Base-by-base conservation (phyloP, 2,329 filamentous ascomycete genomes). In the Colletotrichum karsti region DNA sequence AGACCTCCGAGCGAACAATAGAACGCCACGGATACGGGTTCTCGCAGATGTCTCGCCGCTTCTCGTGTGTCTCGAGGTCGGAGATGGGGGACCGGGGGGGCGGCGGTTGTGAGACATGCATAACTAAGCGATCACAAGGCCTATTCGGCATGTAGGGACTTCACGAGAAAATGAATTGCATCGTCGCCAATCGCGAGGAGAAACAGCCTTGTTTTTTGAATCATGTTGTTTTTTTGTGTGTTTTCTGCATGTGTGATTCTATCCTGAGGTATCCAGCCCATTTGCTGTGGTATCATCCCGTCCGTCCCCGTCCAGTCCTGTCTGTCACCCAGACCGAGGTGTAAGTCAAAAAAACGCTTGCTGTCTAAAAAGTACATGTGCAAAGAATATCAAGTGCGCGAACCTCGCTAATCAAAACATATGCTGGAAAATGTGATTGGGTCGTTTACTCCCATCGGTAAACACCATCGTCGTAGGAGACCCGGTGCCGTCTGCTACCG, bases 381-480 rank as follows among this genome's bases (percentile, higher is more conserved):
- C 44, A 37, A 15, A 28, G 12, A 28, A 26, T 15, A 30, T 7
- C 12, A 30, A 33, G 39, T 5, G 26, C 20, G 26, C 28, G 44
- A 53, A 44, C 12, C 10, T 51, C 20, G 26, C 51, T 7, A 42
- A 53, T 50, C 35, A 24, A 57, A 10, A 51, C 42, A 33, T 35
- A 15, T 46, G 22, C 22, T 28, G n/a, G 8, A 18, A 72, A 73
- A 57, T 46, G 15, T 26, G 18, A 26, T 20, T 24, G 30, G 28
- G 2, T 2, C 13, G 48, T 66, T 80, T 75, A 83, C 72, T 82
- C 81, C 74, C 76, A 80, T 50, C 79, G 77, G 74, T 81, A 82
- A 6, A 77, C 57, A 1, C 79, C 80, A 42, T 82, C 78, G 13
- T 80, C 79, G 71, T 81, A 82, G 30, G 74, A 63, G 3, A 80